Conservation (phyloP, 495 filamentous ascomycete species). For the Trichoderma erinaceum region DNA sequence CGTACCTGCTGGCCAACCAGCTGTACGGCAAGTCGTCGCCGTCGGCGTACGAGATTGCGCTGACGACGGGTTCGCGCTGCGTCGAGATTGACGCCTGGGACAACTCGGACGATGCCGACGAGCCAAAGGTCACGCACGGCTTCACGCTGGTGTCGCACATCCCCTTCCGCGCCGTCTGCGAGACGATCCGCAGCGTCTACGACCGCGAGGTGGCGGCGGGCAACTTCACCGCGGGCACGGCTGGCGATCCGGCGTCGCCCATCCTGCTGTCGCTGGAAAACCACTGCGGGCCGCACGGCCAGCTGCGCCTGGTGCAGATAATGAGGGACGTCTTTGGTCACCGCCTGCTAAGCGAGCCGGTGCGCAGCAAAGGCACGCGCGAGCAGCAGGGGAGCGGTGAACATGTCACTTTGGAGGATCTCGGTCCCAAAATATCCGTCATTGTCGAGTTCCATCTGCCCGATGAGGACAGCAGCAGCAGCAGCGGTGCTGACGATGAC, state of each 20-base stretch:
- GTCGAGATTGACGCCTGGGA: slow-evolving; percentile 58
- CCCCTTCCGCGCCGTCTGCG: slow-evolving; percentile 46
- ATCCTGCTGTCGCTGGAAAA: slow-evolving; percentile 51
- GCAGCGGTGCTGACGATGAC: slow-evolving; percentile 15
- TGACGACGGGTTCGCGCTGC: slow-evolving; percentile 45
- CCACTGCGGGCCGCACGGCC: slow-evolving; percentile 42
- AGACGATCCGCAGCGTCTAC: slow-evolving; percentile 44
- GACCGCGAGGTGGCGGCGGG: slow-evolving; percentile 37
- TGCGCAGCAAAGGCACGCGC: slow-evolving; percentile 36
- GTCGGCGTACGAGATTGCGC: slow-evolving; percentile 41
- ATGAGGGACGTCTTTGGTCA: slow-evolving; percentile 49
- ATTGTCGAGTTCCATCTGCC: slow-evolving; percentile 52
- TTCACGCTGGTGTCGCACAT: slow-evolving; percentile 51
- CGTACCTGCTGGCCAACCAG: slow-evolving; percentile 51
- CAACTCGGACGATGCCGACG: slow-evolving; percentile 38
- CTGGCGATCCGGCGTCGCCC: slow-evolving; percentile 32
- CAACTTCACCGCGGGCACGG: slow-evolving; percentile 23
- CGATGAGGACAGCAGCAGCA: slow-evolving; percentile 28
- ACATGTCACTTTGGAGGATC: slow-evolving; percentile 40
- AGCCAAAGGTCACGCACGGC: slow-evolving; percentile 52
- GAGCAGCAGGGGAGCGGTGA: slow-evolving; percentile 33
- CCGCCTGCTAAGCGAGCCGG: slow-evolving; percentile 40
- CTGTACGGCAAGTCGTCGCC: slow-evolving; percentile 43
- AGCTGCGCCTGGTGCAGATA: slow-evolving; percentile 44
- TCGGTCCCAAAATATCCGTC: slow-evolving; percentile 47